A percentile compares a stretch with the other conserved stretches of the same genome.
Evolutionary conservation across 1,284 basidiomycete genomes (phyloP).

Genomic region (Tilletia horrida): DNA sequence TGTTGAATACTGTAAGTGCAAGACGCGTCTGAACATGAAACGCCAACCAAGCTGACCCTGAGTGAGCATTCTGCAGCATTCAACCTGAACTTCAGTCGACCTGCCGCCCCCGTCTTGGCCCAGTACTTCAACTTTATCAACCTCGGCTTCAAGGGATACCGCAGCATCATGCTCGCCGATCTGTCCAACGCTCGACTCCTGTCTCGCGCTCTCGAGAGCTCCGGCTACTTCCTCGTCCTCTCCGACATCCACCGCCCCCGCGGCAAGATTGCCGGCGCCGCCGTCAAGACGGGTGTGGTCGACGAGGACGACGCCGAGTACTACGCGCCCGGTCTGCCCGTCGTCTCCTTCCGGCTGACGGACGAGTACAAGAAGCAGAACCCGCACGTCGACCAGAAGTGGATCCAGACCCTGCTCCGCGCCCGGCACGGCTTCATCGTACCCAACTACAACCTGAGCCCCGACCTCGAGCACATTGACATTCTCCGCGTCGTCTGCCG

Average conservation of each 20-base stretch:
- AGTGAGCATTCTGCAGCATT: conserved; percentile 63
- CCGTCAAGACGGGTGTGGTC: conserved; percentile 19
- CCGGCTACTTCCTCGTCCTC: conserved; percentile 66
- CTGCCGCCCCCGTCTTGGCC: conserved; percentile 81
- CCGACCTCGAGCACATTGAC: conserved; percentile 39
- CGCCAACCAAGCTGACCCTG: background rate
- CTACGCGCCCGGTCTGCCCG: conserved; percentile 77
- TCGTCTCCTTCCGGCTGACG: conserved; percentile 82
- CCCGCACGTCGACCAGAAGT: conserved; percentile 66
- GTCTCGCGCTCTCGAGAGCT: conserved; percentile 78
- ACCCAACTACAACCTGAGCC: conserved; percentile 46
- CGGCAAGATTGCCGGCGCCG: conserved; percentile 25
- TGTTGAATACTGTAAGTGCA: conserved; percentile 34
- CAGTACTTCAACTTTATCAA: conserved; percentile 75
- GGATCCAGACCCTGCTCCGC: conserved; percentile 78
- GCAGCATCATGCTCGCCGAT: conserved; percentile 65
- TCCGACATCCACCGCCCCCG: conserved; percentile 57
- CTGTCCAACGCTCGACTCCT: conserved; percentile 74
- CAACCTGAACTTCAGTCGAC: conserved; percentile 90
- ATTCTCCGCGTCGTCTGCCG: conserved; percentile 52
- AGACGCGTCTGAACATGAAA: background rate
- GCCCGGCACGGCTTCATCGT: conserved; percentile 68
- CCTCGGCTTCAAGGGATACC: conserved; percentile 50
- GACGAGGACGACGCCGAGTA: conserved; percentile 58
- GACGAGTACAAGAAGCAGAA: conserved; percentile 58